Evolutionary conservation across 768 basidiomycete genomes (phyloP), one percentile per base, ranked within the genome.

Genomic region (Macrolepiota albuminosa): DNA sequence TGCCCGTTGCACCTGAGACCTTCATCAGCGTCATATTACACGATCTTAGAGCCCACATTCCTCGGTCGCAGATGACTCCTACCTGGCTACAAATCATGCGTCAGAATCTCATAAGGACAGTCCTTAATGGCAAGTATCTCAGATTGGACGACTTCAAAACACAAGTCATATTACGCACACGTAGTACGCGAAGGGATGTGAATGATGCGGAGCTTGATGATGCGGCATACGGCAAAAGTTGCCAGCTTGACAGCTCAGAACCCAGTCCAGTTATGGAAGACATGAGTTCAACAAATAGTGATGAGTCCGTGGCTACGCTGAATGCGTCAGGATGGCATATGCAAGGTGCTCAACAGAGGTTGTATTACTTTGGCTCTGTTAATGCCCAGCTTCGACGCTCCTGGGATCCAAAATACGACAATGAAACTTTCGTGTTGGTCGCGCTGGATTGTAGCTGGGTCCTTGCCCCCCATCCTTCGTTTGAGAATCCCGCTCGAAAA

Each of bases 401-500:
- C 48, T 76, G 76, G 76, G 62, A 66, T 26, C 40, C 64, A 14
- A 56, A 56, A 2, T 71, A 67, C 26, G 73, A 73, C 58, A 61
- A 70, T 5, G 79, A 79, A 10, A 71, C 70, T 29, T 75, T 80
- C 53, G 73, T 71, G n/a, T 63, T 81, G 60, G 68, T 76, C 48
- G 73, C 72, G 34, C 69, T 72, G 64, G 70, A 76, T 31, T 68
- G 67, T 45, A 69, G 70, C 6, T 81, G 77, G 78, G 69, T 53
- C 18, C 47, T 64, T 40, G 37, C 39, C 42, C 31, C 49, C 63
- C 29, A 71, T 67, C 9, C 37, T 39, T 31, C 29, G 3, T 18
- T 40, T 40, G 21, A 24, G 24, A 31, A 46, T 26, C 16, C 4
- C 5, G n/a, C 39, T 7, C 14, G 34, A 8, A 13, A 29, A 8